Conservation (phyloP, 805 yeast species). For the Candida railenensis region DNA sequence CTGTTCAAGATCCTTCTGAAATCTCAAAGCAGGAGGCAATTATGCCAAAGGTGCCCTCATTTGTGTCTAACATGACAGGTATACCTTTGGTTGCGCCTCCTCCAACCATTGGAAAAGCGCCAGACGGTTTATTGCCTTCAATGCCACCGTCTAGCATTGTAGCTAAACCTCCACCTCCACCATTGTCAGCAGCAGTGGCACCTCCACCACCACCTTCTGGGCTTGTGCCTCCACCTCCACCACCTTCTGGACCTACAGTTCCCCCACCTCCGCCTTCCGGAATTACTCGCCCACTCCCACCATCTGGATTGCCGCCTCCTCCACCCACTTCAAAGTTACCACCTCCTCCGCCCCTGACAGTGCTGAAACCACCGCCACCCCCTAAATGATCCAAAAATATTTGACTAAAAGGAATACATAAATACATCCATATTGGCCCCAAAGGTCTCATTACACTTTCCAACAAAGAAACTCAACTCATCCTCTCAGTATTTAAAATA, state of each 20-base stretch:
- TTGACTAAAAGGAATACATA: too few relatives aligned
- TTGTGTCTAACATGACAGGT: background rate
- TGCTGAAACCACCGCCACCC: background rate
- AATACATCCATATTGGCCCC: too few relatives aligned
- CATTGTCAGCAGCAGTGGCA: constrained; percentile 10
- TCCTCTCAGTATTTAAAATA: too few relatives aligned
- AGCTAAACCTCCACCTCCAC: constrained; percentile 16
- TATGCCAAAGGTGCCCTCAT: background rate
- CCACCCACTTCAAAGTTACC: background rate
- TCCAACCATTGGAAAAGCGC: constrained; percentile 6
- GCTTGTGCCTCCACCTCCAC: constrained; percentile 23
- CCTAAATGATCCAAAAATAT: constrained; percentile 4
- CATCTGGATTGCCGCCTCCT: constrained; percentile 1
- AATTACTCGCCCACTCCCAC: background rate
- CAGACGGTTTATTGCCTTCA: background rate
- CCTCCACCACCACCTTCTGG: constrained; percentile 20
- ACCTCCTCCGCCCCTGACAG: constrained; percentile 1
- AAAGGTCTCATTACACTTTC: too few relatives aligned
- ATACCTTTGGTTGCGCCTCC: constrained; percentile 7
- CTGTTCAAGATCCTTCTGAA: background rate
- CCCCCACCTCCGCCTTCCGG: constrained; percentile 3
- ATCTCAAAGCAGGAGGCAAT: background rate
- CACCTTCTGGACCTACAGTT: constrained; percentile 17
- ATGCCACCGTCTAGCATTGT: constrained; percentile 9
- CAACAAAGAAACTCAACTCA: too few relatives aligned